phyloP scores from a whole-genome alignment of 345 rosid species.

The Chamaenerion angustifolium region DNA sequence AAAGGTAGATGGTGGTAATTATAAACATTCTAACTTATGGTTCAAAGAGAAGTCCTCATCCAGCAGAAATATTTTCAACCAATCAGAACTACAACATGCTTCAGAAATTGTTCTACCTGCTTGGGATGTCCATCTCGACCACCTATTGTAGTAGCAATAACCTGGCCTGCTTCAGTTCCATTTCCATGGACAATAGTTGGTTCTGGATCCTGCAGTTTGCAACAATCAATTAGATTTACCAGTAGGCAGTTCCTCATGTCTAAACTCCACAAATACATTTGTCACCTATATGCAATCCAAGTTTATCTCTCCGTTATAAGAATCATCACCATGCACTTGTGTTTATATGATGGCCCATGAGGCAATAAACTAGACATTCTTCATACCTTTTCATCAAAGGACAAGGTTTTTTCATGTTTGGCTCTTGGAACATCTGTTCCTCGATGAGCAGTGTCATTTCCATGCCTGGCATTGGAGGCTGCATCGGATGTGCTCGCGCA shows the following conservation, averaged over 20 bases:
- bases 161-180: conserved; percentile 83
- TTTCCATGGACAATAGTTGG: conserved; percentile 51
- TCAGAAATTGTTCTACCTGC: conserved; percentile 42
- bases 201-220: conserved; percentile 42
- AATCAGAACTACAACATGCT: background rate
- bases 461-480: conserved; percentile 16
- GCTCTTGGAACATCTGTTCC: conserved; percentile 51
- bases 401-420: conserved; percentile 36
- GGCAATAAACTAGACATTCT: background rate
- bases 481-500: conserved; percentile 40
- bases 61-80: background rate
- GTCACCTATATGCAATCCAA: background rate
- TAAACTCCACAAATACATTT: too few species aligned
- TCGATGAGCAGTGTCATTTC: conserved; percentile 47
- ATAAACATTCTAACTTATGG: too few species aligned
- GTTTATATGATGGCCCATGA: background rate
- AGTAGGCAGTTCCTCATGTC: background rate
- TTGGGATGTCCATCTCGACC: conserved; percentile 87
- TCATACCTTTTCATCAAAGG: conserved; percentile 46
- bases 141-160: conserved; percentile 65
- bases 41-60: conserved; percentile 2
- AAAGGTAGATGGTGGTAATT: too few species aligned
- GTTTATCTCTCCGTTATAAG: background rate
- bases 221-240: conserved; percentile 1
- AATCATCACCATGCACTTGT: background rate